Evolutionary conservation across 2,329 filamentous ascomycete genomes (phyloP), one percentile per base, ranked within the genome.

Genomic region (Talaromyces marneffei): DNA sequence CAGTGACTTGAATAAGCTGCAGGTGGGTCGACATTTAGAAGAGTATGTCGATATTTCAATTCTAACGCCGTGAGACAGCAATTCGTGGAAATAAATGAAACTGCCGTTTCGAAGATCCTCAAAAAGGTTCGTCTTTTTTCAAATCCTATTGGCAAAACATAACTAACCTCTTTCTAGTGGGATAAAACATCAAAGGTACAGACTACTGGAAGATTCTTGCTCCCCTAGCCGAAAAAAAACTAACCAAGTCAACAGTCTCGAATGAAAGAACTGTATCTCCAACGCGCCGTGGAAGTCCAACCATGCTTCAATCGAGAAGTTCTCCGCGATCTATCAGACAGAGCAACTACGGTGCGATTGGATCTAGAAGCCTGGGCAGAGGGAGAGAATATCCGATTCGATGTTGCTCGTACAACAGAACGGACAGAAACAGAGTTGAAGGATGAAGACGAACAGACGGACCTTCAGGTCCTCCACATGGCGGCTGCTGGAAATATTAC

Each of bases 261-360:
- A 75, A 97, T 94, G 63, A 99, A 99, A 76, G 94, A 97, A 78
- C 84, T 97, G 42, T 99, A 97, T 73, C 86, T 99, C 37, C 95
- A 95, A 9, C 85, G 94, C 63, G 94, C 94, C 8, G 93, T 99
- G 65, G 94, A 99, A 75, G 92, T 97, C 7, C 94, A 97, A 71
- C 94, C 94, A 6, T 97, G 95, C 75, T 99, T 97, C 83, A 97
- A 99, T 75, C 88, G 93, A 50, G 91, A 95, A 66, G 92, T 97
- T 68, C 96, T 99, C 71, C 96, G 92, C 75, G 93, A 96, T 71
- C 83, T 99, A 10, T 97, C 94, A 4, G 94, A 99, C 67, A 92
- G 96, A 78, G 94, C 94, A 8, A 97, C 94, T 0, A 97, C 92
- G n/a, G 95, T 92, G 68, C 80, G 96, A 39, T 88, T 97, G 67